Percentiles rank a stretch among this genome's conserved stretches.
Evolutionary conservation across 495 filamentous ascomycete species (phyloP).

Genomic region (Aspergillus ellipticus): DNA sequence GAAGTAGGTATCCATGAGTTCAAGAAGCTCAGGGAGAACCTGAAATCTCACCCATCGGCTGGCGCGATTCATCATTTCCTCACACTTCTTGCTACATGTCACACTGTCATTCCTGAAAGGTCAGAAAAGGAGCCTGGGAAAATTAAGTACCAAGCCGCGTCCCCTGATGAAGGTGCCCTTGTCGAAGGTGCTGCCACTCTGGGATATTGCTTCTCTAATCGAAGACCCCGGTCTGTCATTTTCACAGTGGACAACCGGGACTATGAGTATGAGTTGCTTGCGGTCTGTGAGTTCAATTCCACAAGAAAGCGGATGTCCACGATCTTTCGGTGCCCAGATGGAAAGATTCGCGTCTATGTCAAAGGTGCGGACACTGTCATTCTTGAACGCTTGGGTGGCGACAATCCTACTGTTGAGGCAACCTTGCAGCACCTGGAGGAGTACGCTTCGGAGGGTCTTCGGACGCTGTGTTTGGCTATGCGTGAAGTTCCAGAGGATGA

Average conservation of each 20-base stretch:
- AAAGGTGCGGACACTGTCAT: slow-evolving; percentile 99
- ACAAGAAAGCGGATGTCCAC: slow-evolving; percentile 97
- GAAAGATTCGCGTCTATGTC: slow-evolving; percentile 86
- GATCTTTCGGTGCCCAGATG: slow-evolving; percentile 94
- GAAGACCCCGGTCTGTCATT: slow-evolving; percentile 81
- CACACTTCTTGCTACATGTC: slow-evolving; percentile 82
- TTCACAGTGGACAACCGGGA: slow-evolving; percentile 69
- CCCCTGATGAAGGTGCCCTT: slow-evolving; percentile 93
- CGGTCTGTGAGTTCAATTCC: slow-evolving; percentile 98
- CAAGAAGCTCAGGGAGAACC: slow-evolving; percentile 68
- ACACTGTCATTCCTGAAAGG: slow-evolving; percentile 94
- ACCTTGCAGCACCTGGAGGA: slow-evolving; percentile 95
- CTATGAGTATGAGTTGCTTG: slow-evolving; percentile 84
- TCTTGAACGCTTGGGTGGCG: slow-evolving; percentile 71
- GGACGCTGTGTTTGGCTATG: slow-evolving; percentile 93
- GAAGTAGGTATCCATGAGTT: slow-evolving; percentile 88
- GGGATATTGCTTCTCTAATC: slow-evolving; percentile 85
- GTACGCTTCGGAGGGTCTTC: slow-evolving; percentile 92
- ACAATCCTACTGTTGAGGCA: slow-evolving; percentile 80
- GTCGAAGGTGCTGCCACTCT: slow-evolving; percentile 85
- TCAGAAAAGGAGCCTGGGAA: slow-evolving; percentile 67
- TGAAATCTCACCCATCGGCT: slow-evolving; percentile 62
- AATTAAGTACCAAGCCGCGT: slow-evolving; percentile 98
- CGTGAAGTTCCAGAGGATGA: slow-evolving; percentile 90
- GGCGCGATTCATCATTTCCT: slow-evolving; percentile 86